Percentiles rank a stretch among this genome's conserved stretches.
These are phyloP conservation scores for Lasiodiplodia theobromae DNA, from an alignment of 2,329 filamentous ascomycete genomes.

Conservation along the genomic window DNA sequence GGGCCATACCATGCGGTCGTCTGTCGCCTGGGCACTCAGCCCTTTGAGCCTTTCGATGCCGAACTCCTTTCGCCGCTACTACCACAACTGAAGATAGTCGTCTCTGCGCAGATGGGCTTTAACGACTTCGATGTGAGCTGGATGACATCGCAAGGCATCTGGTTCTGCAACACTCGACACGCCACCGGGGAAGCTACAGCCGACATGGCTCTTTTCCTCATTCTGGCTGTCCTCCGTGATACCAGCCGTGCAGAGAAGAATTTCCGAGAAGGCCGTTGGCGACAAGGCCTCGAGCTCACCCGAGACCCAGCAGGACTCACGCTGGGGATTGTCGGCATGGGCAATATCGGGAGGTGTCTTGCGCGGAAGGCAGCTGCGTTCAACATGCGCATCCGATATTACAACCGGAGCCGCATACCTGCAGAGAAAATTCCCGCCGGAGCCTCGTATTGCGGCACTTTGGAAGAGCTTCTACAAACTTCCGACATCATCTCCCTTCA, in stretches of 20 bases:
- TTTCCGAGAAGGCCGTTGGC: conserved; percentile 47
- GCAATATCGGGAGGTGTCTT: conserved; percentile 55
- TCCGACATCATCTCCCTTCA: conserved; percentile 57
- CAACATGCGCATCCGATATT: conserved; percentile 55
- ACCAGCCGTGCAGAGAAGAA: conserved; percentile 48
- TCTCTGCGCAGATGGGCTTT: conserved; percentile 57
- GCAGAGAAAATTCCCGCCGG: conserved; percentile 45
- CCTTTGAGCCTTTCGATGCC: conserved; percentile 59
- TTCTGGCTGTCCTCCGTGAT: conserved; percentile 57
- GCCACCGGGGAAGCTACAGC: conserved; percentile 62
- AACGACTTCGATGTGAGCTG: conserved; percentile 57
- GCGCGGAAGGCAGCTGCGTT: conserved; percentile 52
- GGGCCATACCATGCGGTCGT: conserved; percentile 23
- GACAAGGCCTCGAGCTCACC: conserved; percentile 43
- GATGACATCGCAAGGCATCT: conserved; percentile 53
- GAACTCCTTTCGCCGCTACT: conserved; percentile 51
- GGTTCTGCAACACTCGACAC: conserved; percentile 63
- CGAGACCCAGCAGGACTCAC: conserved; percentile 54
- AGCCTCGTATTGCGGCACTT: conserved; percentile 44
- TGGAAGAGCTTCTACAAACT: conserved; percentile 50
- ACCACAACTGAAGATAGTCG: conserved; percentile 55
- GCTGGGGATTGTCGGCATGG: conserved; percentile 59
- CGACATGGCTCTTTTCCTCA: conserved; percentile 57
- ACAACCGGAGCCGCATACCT: conserved; percentile 50
- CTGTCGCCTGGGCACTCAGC: conserved; percentile 55